Base-by-base conservation (phyloP, 208 protist species). In the Ichthyophonus hoferi region DNA sequence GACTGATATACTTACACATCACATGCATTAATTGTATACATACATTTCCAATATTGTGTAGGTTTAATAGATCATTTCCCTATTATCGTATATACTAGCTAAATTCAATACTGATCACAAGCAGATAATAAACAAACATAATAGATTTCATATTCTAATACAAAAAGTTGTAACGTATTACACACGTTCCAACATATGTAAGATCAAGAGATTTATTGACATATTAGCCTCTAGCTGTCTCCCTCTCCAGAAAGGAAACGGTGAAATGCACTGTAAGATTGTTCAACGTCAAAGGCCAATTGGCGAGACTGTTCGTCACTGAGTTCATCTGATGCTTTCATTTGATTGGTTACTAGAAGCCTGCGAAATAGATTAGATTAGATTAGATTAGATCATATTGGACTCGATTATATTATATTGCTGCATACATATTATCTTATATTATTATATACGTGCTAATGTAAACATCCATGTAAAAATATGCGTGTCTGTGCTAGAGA, bases 281-380 rank as follows among this genome's bases (percentile, higher is more conserved):
- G 91, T 76, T 98, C 96, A 12, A 98, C 89, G 79, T 97, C 96
- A 92, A 97, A 97, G 31, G 94, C 92, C 39, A 97, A 96, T 87
- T 98, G 95, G 0, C 97, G 94, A 34, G 94, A 89, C 42, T 96
- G 92, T 1, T 91, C 88, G 31, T 95, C 94, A 86, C 93, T 94
- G 0, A 98, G 88, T 89, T 96, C 95, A 87, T 98, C 96, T 0
- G 93, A 94, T 1, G 97, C 96, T 14, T 94, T 94, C 96, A 98
- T 97, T 43, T 88, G 85, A 78, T 97, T 96, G 12, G 97, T 88
- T 37, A 92, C 94, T 14, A 87, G 43, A 40, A 96, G 93, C 96
- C 97, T 90, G 87, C 96, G 31, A 31, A 58, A 37, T n/a, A n/a
- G n/a, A n/a, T n/a, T n/a, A n/a, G n/a, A n/a, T n/a, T n/a, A n/a